Conservation (phyloP, 2,329 filamentous ascomycete genomes). For the Paraphaeosphaeria minitans region DNA sequence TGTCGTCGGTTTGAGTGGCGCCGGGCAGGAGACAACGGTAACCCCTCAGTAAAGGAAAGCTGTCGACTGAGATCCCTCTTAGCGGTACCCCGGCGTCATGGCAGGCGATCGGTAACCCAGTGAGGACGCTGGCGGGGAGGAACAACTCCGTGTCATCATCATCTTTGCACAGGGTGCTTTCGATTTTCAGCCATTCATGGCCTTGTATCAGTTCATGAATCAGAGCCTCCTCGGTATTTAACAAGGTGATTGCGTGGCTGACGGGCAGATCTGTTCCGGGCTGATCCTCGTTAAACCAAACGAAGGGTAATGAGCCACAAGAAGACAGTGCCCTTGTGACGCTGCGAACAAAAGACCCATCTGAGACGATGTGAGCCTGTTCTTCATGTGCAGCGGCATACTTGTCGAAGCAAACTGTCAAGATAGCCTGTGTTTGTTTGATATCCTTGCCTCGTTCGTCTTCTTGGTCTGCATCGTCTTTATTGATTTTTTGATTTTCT, state of each 20-base stretch:
- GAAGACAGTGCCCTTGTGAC: not conserved
- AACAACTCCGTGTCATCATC: not conserved
- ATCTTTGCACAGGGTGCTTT: not conserved
- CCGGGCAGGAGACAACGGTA: not conserved
- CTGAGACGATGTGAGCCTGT: not conserved
- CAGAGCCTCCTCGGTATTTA: not conserved
- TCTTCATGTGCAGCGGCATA: not conserved
- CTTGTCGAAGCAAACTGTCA: not conserved
- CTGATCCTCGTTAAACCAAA: not conserved
- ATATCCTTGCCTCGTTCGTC: not conserved
- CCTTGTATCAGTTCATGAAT: not conserved
- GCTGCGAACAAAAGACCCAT: not conserved
- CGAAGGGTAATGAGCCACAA: not conserved
- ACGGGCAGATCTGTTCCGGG: not conserved
- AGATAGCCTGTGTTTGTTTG: not conserved
- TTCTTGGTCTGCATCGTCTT: not conserved
- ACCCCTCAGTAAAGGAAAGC: not conserved
- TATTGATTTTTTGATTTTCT: not conserved
- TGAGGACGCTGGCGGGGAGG: not conserved
- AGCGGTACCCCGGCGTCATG: not conserved
- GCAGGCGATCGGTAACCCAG: not conserved
- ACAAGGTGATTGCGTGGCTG: not conserved
- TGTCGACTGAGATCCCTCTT: not conserved
- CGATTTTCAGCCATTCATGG: not conserved
- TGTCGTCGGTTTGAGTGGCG: not conserved